phyloP scores from a whole-genome alignment of 2,329 filamentous ascomycete genomes.

The Arthrocladium fulminans region DNA sequence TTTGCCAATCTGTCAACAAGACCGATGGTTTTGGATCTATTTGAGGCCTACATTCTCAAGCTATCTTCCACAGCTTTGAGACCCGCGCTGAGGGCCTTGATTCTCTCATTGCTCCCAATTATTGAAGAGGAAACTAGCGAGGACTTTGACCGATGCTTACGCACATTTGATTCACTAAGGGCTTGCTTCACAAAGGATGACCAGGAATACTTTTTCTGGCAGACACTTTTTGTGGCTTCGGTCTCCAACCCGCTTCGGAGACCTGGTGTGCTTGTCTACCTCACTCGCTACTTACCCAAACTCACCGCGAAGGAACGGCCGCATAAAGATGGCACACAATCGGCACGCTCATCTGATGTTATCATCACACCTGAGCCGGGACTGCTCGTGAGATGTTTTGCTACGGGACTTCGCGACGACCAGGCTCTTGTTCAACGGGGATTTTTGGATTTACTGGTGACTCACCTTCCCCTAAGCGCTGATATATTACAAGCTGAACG shows the following conservation, averaged over 20 bases:
- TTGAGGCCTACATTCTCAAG: constrained; percentile 70
- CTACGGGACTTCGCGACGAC: constrained; percentile 75
- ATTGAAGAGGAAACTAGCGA: constrained; percentile 95
- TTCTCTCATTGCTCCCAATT: constrained; percentile 80
- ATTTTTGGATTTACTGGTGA: constrained; percentile 85
- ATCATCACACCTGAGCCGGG: constrained; percentile 82
- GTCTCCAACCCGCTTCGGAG: constrained; percentile 82
- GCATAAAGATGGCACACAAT: constrained; percentile 26
- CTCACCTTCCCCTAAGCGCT: constrained; percentile 77
- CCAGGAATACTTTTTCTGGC: constrained; percentile 90
- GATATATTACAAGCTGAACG: constrained; percentile 68
- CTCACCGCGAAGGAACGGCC: constrained; percentile 40
- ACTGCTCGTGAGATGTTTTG: constrained; percentile 80
- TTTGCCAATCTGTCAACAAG: constrained; percentile 91
- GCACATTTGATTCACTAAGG: constrained; percentile 70
- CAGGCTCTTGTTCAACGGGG: constrained; percentile 89
- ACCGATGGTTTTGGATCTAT: constrained; percentile 70
- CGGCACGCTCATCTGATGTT: constrained; percentile 27
- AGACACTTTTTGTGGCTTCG: constrained; percentile 87
- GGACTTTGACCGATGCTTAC: constrained; percentile 83
- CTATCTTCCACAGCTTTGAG: constrained; percentile 64
- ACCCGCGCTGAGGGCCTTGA: constrained; percentile 80
- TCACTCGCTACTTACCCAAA: constrained; percentile 68
- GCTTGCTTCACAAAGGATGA: constrained; percentile 52
- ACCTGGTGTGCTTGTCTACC: constrained; percentile 77